Evolutionary conservation across 495 filamentous ascomycete species (phyloP).

Genomic region (Penicillium lagena): DNA sequence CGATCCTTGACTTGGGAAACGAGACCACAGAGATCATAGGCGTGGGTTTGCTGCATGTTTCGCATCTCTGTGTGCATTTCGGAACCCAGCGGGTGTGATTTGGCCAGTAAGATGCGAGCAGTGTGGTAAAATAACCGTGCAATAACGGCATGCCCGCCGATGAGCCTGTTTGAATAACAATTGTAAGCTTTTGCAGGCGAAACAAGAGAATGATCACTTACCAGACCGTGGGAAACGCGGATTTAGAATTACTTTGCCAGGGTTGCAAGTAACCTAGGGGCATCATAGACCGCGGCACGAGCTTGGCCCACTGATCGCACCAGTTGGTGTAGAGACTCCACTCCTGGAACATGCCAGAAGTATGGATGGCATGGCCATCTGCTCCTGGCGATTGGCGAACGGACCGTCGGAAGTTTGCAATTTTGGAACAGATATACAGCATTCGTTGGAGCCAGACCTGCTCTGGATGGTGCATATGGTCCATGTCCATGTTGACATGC

Average conservation of each 20-base stretch:
- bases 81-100: conserved; percentile 64
- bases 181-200: conserved; percentile 3
- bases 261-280: conserved; percentile 72
- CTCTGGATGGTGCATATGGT: conserved; percentile 45
- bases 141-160: conserved; percentile 73
- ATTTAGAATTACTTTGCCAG: conserved; percentile 60
- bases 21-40: conserved; percentile 81
- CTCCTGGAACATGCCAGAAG: conserved; percentile 61
- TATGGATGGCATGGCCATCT: conserved; percentile 51
- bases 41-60: conserved; percentile 60
- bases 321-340: conserved; percentile 69
- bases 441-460: conserved; percentile 91
- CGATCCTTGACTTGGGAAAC: conserved; percentile 76
- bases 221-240: conserved; percentile 84
- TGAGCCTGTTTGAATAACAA: conserved; percentile 48
- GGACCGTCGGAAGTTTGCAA: conserved; percentile 72
- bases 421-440: conserved; percentile 83
- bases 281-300: conserved; percentile 77
- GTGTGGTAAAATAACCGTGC: conserved; percentile 91
- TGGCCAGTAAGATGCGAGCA: conserved; percentile 70
- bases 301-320: conserved; percentile 76
- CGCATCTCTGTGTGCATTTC: conserved; percentile 55
- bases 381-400: conserved; percentile 54
- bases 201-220: conserved; percentile 29
- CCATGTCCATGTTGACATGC: conserved; percentile 80